phyloP scores from a whole-genome alignment of 2,329 filamentous ascomycete species.

The Epicoccum nigrum region DNA sequence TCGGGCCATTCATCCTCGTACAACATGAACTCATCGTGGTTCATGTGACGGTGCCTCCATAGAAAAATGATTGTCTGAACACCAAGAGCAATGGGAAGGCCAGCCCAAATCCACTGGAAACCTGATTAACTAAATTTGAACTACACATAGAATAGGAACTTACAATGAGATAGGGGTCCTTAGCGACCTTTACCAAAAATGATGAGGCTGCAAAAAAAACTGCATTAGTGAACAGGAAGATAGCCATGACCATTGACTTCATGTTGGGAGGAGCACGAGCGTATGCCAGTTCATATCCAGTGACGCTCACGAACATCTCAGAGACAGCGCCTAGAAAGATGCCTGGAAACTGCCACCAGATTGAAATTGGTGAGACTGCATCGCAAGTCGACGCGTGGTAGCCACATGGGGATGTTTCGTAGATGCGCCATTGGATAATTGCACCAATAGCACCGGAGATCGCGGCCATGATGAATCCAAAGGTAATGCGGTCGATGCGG shows the following conservation, averaged over 20 bases:
- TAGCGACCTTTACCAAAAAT: slow-evolving; percentile 52
- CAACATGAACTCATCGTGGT: slow-evolving; percentile 56
- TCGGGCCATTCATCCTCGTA: slow-evolving; percentile 12
- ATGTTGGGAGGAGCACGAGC: slow-evolving; percentile 51
- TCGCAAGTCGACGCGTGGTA: slow-evolving; percentile 49
- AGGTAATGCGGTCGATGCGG: slow-evolving; percentile 57
- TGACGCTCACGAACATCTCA: slow-evolving; percentile 51
- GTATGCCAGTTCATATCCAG: slow-evolving; percentile 55
- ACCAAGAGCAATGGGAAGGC: slow-evolving; percentile 56
- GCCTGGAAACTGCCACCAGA: slow-evolving; percentile 53
- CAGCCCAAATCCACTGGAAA: slow-evolving; percentile 54
- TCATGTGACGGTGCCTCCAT: slow-evolving; percentile 54
- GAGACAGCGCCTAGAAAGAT: slow-evolving; percentile 38
- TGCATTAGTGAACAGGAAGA: slow-evolving; percentile 52
- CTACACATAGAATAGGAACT: background rate
- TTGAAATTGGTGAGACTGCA: slow-evolving; percentile 48
- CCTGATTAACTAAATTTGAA: background rate
- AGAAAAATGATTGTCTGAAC: slow-evolving; percentile 58
- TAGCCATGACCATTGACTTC: slow-evolving; percentile 51
- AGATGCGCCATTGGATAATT: slow-evolving; percentile 55
- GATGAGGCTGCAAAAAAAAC: slow-evolving; percentile 50
- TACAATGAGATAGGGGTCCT: slow-evolving; percentile 54
- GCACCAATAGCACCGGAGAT: slow-evolving; percentile 50
- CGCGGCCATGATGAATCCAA: slow-evolving; percentile 59
- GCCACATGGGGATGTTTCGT: slow-evolving; percentile 54